Base-by-base conservation (phyloP, 306 rosid genomes). In the Amphicarpaea edgeworthii region DNA sequence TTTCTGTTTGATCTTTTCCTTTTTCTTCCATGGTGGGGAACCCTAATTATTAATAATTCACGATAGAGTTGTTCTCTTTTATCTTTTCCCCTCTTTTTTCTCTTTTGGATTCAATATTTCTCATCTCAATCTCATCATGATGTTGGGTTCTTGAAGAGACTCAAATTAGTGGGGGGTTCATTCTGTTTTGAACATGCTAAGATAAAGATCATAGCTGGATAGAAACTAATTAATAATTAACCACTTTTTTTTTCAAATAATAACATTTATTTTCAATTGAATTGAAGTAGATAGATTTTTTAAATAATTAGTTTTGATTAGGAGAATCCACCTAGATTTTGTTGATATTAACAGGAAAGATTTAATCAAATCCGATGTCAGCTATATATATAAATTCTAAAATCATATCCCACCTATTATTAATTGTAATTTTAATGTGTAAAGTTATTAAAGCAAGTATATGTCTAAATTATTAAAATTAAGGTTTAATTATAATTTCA, bases 21-120 rank as follows among this genome's bases (percentile, higher is more conserved):
- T 72, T 75, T 68, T 3, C 64, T 76, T 8, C 26, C 85, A 81
- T 82, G 78, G 83, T 83, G 83, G 88, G 83, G 84, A 59, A 59
- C 72, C 53, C 11, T 34, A 1, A 42, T 58, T 28, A 28, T 28
- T 28, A 3, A 3, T 30, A 8, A 50, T 19, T 50, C 11, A 7
- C 38, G n/a, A 21, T 40, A 42, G 19, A 2, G 4, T 34, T 40
- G 4, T 34, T 40, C 15, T 15, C 47, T 61, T 42, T 55, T 23
- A 2, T 40, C 11, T 30, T 60, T 37, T n/a, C 9, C 38, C 46
- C 49, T 3, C 1, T 12, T 43, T 12, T 30, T 43, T 30, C 16
- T 55, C 8, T 47, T 82, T 43, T n/a, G n/a, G 8, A 9, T 41
- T 32, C 16, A n/a, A n/a, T n/a, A 21, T 57, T 21, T 76, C 24